Base-by-base conservation (phyloP, 2,329 filamentous ascomycete genomes). In the Mycosphaerella sp. region DNA sequence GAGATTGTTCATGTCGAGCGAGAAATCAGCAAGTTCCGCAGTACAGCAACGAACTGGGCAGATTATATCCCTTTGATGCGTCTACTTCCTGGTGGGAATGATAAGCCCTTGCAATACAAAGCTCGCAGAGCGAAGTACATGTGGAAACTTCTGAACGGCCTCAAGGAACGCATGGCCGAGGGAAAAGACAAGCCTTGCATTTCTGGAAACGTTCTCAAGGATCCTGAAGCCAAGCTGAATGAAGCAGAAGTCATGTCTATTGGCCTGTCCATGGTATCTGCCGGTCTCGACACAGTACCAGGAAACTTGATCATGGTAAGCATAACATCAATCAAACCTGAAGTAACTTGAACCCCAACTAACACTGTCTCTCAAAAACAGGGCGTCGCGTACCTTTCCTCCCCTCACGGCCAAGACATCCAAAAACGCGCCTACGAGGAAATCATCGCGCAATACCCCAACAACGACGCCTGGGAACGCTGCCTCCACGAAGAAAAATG, bases 41-140 rank as follows among this genome's bases (percentile, higher is more conserved):
- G 82, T 26, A 92, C 87, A 0, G 88, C 84, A 63, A 89, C 90
- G 66, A 92, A 92, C 67, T 88, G 86, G 82, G 68, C 67, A 64
- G 88, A 93, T 64, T 92, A 92, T 61, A 81, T 93, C n/a, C 87
- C 88, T 0, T 64, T 91, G 4, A 67, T 93, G 56, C 78, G 88
- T 29, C 68, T 89, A 2, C 78, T 81, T 60, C 79, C 83, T 2
- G 80, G 76, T 32, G 78, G 78, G 59, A 89, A 82, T 63, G 75
- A 75, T 2, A 78, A 82, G 46, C 85, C 87, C 0, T 72, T 78
- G 6, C 80, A 83, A 56, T 88, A 84, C 70, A 80, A 86, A 38
- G 73, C 74, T n/a, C 77, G 87, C 17, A 77, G 87, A 48, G 86
- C 89, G 59, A 80, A 77, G 48, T 86, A 86, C 55, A 72, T 86